phyloP scores from a whole-genome alignment of 768 basidiomycete genomes.

The Tylopilus sp. region DNA sequence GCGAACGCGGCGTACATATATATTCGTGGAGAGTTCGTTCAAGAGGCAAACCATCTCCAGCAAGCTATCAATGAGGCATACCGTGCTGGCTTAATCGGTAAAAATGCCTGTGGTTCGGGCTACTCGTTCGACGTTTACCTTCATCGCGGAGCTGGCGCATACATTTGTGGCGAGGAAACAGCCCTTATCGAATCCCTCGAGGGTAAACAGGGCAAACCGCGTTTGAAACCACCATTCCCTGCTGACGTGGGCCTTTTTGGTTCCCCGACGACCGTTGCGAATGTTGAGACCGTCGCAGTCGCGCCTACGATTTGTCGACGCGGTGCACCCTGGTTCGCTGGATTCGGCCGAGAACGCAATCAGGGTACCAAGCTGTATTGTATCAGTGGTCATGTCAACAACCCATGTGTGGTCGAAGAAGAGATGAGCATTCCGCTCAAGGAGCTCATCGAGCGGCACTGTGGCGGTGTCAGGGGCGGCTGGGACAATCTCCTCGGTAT shows the following conservation, averaged over 20 bases:
- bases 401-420: slow-evolving; percentile 96
- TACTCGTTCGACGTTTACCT: slow-evolving; percentile 97
- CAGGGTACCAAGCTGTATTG: slow-evolving; percentile 97
- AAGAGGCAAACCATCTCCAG: slow-evolving; percentile 90
- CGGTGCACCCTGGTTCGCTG: slow-evolving; percentile 86
- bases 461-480: slow-evolving; percentile 89
- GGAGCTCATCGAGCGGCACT: slow-evolving; percentile 95
- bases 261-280: slow-evolving; percentile 95
- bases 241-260: slow-evolving; percentile 98
- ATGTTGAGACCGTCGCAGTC: slow-evolving; percentile 97
- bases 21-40: slow-evolving; percentile 97
- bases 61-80: slow-evolving; percentile 97
- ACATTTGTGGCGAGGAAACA: slow-evolving; percentile 99
- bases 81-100: slow-evolving; percentile 81
- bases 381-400: slow-evolving; percentile 96
- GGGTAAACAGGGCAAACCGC: slow-evolving; percentile 97
- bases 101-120: slow-evolving; percentile 87
- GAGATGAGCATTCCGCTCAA: slow-evolving; percentile 97
- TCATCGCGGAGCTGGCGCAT: slow-evolving; percentile 97
- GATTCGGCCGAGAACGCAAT: slow-evolving; percentile 89
- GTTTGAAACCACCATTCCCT: slow-evolving; percentile 97
- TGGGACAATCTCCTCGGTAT: slow-evolving; percentile 99
- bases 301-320: slow-evolving; percentile 95
- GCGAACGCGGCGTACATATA: slow-evolving; percentile 99
- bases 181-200: slow-evolving; percentile 96